Percentiles rank a stretch among this genome's conserved stretches.
These are phyloP conservation scores for Podosphaera xanthii DNA, from an alignment of 2,329 filamentous ascomycete genomes.

Conservation along the genomic window DNA sequence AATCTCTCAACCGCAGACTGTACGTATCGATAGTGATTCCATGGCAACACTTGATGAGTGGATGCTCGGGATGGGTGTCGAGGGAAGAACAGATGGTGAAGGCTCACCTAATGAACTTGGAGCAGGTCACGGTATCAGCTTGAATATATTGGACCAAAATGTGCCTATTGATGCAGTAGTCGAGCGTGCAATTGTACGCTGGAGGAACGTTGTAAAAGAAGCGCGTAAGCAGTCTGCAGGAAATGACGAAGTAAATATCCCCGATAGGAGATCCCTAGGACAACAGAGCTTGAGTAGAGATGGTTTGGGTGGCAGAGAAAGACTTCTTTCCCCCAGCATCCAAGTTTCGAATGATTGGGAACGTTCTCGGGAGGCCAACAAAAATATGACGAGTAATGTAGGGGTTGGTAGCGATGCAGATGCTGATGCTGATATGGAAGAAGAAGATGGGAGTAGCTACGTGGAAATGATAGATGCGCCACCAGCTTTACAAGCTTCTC, in stretches of 20 bases:
- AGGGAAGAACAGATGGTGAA: slow-evolving; percentile 3
- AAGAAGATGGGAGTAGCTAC: slow-evolving; percentile 26
- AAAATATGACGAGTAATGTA: neutral
- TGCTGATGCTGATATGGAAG: slow-evolving; percentile 23
- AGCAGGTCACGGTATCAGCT: slow-evolving; percentile 20
- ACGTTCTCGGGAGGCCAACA: neutral
- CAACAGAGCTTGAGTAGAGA: slow-evolving; percentile 23
- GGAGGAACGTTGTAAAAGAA: slow-evolving; percentile 36
- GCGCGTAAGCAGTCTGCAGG: slow-evolving; percentile 17
- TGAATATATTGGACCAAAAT: slow-evolving; percentile 27
- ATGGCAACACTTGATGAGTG: slow-evolving; percentile 25
- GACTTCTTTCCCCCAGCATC: neutral
- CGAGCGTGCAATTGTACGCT: slow-evolving; percentile 32
- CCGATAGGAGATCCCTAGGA: slow-evolving; percentile 21
- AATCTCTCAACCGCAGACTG: slow-evolving; percentile 26
- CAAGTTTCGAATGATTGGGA: slow-evolving; percentile 1
- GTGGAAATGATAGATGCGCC: slow-evolving; percentile 22
- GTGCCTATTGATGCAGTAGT: slow-evolving; percentile 29
- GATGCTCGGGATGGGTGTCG: slow-evolving; percentile 15
- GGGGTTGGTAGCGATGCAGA: slow-evolving; percentile 11
- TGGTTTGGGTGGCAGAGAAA: slow-evolving; percentile 1
- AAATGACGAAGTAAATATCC: neutral
- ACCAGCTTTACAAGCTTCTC: neutral
- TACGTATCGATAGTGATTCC: slow-evolving; percentile 27
- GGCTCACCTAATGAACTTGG: neutral